Evolutionary conservation across 2,329 filamentous ascomycete genomes (phyloP).

Genomic region (Aspergillus proliferans): DNA sequence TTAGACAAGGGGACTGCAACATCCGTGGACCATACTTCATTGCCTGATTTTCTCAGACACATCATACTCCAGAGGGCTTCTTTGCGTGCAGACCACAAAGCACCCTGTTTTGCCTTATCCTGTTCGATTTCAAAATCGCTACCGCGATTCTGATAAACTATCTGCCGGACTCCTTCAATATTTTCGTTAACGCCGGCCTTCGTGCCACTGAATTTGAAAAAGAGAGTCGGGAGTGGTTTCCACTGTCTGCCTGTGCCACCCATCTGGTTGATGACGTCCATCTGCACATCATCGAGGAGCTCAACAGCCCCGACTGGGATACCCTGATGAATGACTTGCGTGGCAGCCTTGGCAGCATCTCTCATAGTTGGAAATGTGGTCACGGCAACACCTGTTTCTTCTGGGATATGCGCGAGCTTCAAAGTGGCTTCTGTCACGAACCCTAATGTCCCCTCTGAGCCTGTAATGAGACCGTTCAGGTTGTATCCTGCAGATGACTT

Average conservation of each 20-base stretch:
- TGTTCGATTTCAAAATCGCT: constrained; percentile 45
- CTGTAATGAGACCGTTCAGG: constrained; percentile 59
- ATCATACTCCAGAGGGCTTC: constrained; percentile 54
- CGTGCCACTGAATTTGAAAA: constrained; percentile 61
- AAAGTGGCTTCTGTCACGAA: constrained; percentile 63
- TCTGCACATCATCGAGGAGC: constrained; percentile 54
- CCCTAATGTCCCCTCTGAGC: constrained; percentile 62
- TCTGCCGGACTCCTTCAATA: constrained; percentile 58
- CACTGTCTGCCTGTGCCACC: constrained; percentile 46
- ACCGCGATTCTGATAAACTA: constrained; percentile 41
- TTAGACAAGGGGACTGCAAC: constrained; percentile 53
- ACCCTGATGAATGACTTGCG: constrained; percentile 56
- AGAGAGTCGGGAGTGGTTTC: constrained; percentile 29
- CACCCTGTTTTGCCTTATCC: constrained; percentile 44
- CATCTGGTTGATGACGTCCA: constrained; percentile 59
- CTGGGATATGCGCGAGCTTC: constrained; percentile 57
- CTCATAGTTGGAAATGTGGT: constrained; percentile 52
- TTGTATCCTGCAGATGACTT: constrained; percentile 66
- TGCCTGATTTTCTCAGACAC: constrained; percentile 44
- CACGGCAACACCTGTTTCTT: constrained; percentile 56
- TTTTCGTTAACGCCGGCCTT: constrained; percentile 67
- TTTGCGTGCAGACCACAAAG: constrained; percentile 53
- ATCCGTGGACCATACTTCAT: constrained; percentile 54
- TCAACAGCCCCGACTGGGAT: constrained; percentile 56
- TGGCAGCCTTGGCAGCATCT: constrained; percentile 56